Evolutionary conservation across 176 grass and related monocot species (phyloP).

Genomic region (Panicum miliaceum): DNA sequence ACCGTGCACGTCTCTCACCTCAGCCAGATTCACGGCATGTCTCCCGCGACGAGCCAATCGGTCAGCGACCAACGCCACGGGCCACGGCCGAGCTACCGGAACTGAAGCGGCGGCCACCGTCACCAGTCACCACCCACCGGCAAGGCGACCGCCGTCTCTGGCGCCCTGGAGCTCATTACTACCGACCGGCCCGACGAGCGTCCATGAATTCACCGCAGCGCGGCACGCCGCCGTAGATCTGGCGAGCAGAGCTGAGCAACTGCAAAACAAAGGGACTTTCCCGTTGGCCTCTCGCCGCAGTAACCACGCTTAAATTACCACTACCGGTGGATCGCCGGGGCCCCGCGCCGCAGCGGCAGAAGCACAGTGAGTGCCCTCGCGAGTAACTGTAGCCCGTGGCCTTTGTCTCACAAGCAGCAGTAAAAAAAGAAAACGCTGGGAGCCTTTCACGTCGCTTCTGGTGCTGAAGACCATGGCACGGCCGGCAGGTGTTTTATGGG

Average conservation of each 20-base stretch:
- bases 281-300: slow-evolving; percentile 33
- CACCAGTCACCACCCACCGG: slow-evolving; percentile 26
- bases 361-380: not conserved
- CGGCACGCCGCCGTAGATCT: slow-evolving; percentile 21
- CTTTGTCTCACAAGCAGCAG: not conserved
- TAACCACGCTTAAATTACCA: slow-evolving; percentile 25
- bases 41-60: not conserved
- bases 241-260: not conserved
- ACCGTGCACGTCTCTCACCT: too few relatives aligned
- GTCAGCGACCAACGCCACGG: not conserved
- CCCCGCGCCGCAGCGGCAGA: too few relatives aligned
- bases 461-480: slow-evolving; percentile 27
- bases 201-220: slow-evolving; percentile 52
- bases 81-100: not conserved
- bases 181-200: not conserved
- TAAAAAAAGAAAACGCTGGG: too few relatives aligned
- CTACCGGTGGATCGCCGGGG: not conserved
- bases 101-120: not conserved
- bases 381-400: not conserved
- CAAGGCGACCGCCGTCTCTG: slow-evolving; percentile 16
- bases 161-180: not conserved
- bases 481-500: slow-evolving; percentile 1
- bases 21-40: not conserved
- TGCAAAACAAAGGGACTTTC: not conserved
- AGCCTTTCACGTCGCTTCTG: not conserved